These are phyloP conservation scores for Irpex lacteus DNA, from an alignment of 1,284 basidiomycete species.

Conservation along the genomic window DNA sequence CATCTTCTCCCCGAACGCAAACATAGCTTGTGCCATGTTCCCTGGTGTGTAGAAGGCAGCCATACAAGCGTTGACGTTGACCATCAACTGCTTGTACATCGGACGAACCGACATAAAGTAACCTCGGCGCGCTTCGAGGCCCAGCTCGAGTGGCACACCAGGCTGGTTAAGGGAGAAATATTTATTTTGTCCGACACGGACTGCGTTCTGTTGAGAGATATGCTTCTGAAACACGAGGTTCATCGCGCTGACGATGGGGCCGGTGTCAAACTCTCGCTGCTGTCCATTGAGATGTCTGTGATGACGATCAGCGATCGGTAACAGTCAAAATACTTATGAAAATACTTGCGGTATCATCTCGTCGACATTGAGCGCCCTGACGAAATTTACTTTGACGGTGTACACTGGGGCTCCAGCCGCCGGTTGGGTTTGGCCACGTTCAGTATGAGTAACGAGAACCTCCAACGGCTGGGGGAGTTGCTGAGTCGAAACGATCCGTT, in stretches of 20 bases:
- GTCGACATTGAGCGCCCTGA: slow-evolving; percentile 40
- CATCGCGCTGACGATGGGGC: slow-evolving; percentile 57
- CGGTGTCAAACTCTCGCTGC: slow-evolving; percentile 42
- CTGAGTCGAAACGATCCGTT: slow-evolving; percentile 54
- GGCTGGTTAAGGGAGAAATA: slow-evolving; percentile 53
- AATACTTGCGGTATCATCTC: slow-evolving; percentile 44
- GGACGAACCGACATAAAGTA: slow-evolving; percentile 69
- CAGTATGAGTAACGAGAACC: slow-evolving; percentile 47
- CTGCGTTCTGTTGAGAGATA: slow-evolving; percentile 44
- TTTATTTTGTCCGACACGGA: slow-evolving; percentile 57
- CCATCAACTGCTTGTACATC: slow-evolving; percentile 61
- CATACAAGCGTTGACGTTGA: slow-evolving; percentile 75
- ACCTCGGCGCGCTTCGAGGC: slow-evolving; percentile 59
- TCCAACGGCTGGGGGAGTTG: slow-evolving; percentile 55
- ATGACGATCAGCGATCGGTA: not conserved
- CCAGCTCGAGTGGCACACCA: slow-evolving; percentile 36
- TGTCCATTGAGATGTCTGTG: slow-evolving; percentile 53
- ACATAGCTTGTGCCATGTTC: slow-evolving; percentile 55
- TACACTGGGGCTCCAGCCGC: slow-evolving; percentile 44
- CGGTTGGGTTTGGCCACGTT: slow-evolving; percentile 50
- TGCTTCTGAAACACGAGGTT: slow-evolving; percentile 65
- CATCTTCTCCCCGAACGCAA: slow-evolving; percentile 41
- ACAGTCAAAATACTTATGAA: not conserved
- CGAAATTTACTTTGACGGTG: slow-evolving; percentile 47
- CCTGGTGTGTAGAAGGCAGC: slow-evolving; percentile 67